Evolutionary conservation across 1,284 basidiomycete species (phyloP), one percentile per base, ranked within the genome.

Genomic region (Puccinia hordei): DNA sequence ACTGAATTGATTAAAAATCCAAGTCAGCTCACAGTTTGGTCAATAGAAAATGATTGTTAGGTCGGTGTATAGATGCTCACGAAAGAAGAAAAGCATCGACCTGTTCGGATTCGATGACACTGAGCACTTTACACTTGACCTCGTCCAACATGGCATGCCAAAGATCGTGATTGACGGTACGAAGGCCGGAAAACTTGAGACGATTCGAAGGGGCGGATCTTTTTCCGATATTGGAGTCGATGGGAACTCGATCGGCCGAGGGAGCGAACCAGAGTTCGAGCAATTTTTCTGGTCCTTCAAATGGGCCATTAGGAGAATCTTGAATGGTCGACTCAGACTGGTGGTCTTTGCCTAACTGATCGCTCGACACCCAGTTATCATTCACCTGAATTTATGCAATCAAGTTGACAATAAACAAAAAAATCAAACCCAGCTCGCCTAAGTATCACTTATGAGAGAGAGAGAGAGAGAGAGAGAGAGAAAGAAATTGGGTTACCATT

Each of bases 91-190:
- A 99, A 38, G 97, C 96, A 85, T 99, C 97, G 83, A 92, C 91
- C 83, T 97, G 93, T 38, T 89, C 87, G 82, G 95, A 94, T 85
- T 93, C 89, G 73, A 98, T 89, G 81, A 93, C 90, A 85, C 92
- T 96, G 85, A 99, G 89, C 49, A 98, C 93, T 86, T 98, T 95
- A 89, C 97, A 99, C 86, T 93, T 92, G 85, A 99, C 97, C 83
- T 97, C 92, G 87, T 92, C 91, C 81, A 99, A 90, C 95, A 99
- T 98, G 82, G 93, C 92, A 87, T 98, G 95, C 97, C 97, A 99
- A 22, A 92, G 88, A 24, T 88, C 86, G 81, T 91, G 89, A 82
- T 90, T 89, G 63, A 99, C 91, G 83, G 89, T 90, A 81, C 95
- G 88, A 73, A 98, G 88, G 27, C 96, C 96, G 17, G 82, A 82